phyloP scores from a whole-genome alignment of 768 basidiomycete species.

The Podaxis mareebaensis region DNA sequence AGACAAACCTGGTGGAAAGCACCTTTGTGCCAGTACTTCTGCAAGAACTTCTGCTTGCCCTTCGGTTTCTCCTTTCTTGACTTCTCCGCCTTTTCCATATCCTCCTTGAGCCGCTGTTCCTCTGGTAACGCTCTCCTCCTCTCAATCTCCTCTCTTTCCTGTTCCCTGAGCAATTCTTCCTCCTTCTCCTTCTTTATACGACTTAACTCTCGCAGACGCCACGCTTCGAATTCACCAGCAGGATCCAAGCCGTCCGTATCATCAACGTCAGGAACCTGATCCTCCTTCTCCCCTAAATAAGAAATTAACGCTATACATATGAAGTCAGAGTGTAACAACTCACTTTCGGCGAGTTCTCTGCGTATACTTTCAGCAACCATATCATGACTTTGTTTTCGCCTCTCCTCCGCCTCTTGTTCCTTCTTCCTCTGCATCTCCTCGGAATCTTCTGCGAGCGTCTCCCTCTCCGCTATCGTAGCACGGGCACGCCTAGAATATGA shows the following conservation, averaged over 20 bases:
- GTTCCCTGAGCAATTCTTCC: conserved; percentile 75
- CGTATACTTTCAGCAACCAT: conserved; percentile 93
- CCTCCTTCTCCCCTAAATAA: conserved; percentile 81
- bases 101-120: conserved; percentile 89
- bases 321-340: conserved; percentile 27
- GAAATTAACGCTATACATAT: neutral
- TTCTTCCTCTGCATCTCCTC: conserved; percentile 73
- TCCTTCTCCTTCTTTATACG: conserved; percentile 95
- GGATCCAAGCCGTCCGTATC: conserved; percentile 95
- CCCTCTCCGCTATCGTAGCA: conserved; percentile 69
- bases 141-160: conserved; percentile 90
- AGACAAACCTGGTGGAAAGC: conserved; percentile 88
- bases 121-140: conserved; percentile 90
- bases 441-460: conserved; percentile 65
- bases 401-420: conserved; percentile 77
- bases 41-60: conserved; percentile 88
- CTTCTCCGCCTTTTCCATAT: conserved; percentile 83
- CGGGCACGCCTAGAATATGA: conserved; percentile 61
- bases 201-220: conserved; percentile 92
- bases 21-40: conserved; percentile 99
- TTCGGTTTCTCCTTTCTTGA: conserved; percentile 86
- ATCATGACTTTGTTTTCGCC: conserved; percentile 86
- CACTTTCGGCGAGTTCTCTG: conserved; percentile 90
- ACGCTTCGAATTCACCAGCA: conserved; percentile 88
- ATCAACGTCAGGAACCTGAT: conserved; percentile 83